Evolutionary conservation across 495 filamentous ascomycete species (phyloP).

Genomic region (Trichoderma orchidacearum): DNA sequence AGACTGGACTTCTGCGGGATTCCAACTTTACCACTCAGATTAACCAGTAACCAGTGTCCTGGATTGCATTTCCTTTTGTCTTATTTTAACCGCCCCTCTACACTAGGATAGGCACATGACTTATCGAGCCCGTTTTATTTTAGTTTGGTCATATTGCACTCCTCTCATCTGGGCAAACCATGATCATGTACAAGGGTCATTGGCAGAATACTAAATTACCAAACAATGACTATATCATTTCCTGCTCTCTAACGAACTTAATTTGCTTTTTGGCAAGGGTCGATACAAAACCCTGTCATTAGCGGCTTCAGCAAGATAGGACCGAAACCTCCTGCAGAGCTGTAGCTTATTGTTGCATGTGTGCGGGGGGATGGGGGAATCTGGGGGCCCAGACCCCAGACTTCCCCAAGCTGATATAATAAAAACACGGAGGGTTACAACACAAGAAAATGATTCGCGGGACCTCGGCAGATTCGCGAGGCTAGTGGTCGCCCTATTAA

Average conservation of each 20-base stretch:
- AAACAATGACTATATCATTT: neutral
- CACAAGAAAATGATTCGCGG: neutral
- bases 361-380: neutral
- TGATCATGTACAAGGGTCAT: too few relatives aligned
- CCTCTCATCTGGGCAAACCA: too few relatives aligned
- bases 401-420: neutral
- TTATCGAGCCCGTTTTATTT: too few relatives aligned
- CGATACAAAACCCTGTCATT: neutral
- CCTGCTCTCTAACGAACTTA: neutral
- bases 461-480: neutral
- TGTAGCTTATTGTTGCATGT: neutral
- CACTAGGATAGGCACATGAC: too few relatives aligned
- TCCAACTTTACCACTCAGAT: too few relatives aligned
- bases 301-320: neutral
- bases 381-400: neutral
- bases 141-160: too few relatives aligned
- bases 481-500: too few relatives aligned
- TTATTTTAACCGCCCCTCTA: too few relatives aligned
- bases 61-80: too few relatives aligned
- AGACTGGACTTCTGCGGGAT: too few relatives aligned
- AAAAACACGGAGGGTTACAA: neutral
- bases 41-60: too few relatives aligned
- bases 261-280: neutral
- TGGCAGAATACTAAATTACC: too few relatives aligned
- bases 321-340: neutral